Percentiles rank a stretch among this genome's conserved stretches.
phyloP scores from a whole-genome alignment of 2,329 filamentous ascomycete species.

The Colletotrichum chrysophilum region DNA sequence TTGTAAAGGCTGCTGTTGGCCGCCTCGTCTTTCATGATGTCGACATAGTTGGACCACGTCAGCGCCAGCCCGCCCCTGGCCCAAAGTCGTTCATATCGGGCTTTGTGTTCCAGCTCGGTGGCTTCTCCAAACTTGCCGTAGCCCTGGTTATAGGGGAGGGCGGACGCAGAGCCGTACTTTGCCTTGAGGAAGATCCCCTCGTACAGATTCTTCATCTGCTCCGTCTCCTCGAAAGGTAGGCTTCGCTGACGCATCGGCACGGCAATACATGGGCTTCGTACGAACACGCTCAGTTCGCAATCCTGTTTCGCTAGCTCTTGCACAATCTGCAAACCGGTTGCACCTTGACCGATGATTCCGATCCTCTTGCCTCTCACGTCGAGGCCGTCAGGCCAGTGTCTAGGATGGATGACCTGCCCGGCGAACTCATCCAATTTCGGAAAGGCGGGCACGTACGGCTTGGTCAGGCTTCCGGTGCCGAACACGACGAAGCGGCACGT shows the following conservation, averaged over 20 bases:
- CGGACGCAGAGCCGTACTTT: not conserved
- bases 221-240: slow-evolving; percentile 50
- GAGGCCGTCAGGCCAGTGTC: slow-evolving; percentile 26
- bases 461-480: slow-evolving; percentile 50
- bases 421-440: slow-evolving; percentile 35
- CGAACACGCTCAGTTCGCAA: slow-evolving; percentile 48
- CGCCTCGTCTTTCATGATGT: not conserved
- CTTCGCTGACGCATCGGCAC: slow-evolving; percentile 60
- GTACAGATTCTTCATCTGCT: slow-evolving; percentile 39
- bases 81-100: slow-evolving; percentile 48
- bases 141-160: not conserved
- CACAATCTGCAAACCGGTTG: not conserved
- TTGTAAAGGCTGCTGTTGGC: slow-evolving; percentile 6
- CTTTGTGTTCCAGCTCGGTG: slow-evolving; percentile 43
- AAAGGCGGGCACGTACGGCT: slow-evolving; percentile 40
- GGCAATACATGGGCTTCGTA: slow-evolving; percentile 62
- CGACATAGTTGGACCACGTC: slow-evolving; percentile 45
- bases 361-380: not conserved
- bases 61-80: slow-evolving; percentile 49
- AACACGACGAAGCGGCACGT: slow-evolving; percentile 47
- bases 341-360: not conserved
- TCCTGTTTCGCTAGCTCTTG: slow-evolving; percentile 34
- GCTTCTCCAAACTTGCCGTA: not conserved
- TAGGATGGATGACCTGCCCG: slow-evolving; percentile 32
- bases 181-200: slow-evolving; percentile 42